Evolutionary conservation across 768 basidiomycete genomes (phyloP).

Genomic region (Gloeostereum incarnatum): DNA sequence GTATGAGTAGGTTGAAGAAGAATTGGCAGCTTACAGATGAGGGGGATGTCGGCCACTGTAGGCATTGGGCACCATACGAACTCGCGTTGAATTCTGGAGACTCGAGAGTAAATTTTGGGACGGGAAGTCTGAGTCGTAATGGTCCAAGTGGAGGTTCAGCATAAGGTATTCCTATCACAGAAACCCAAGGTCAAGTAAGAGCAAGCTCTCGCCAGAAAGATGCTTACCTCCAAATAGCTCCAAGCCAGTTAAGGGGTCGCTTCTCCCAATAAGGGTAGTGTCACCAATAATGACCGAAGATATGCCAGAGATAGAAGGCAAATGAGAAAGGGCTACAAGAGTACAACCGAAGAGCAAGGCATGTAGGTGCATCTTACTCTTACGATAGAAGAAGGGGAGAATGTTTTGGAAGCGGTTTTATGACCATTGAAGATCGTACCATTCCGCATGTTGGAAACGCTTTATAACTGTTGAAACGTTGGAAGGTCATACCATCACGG

Average conservation of each 20-base stretch:
- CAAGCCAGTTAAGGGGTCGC: background rate
- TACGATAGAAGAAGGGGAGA: too few species aligned
- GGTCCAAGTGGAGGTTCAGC: slow-evolving; percentile 21
- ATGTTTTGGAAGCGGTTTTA: too few species aligned
- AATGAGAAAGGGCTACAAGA: too few species aligned
- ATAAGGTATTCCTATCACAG: slow-evolving; percentile 21
- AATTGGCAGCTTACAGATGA: too few species aligned
- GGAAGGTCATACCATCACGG: too few species aligned
- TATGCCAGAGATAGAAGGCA: too few species aligned
- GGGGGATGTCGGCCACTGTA: slow-evolving; percentile 18
- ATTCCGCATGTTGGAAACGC: too few species aligned
- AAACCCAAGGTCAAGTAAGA: background rate
- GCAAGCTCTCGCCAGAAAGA: too few species aligned
- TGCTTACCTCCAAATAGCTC: slow-evolving; percentile 1
- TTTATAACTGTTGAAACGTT: too few species aligned
- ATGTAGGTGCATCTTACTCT: too few species aligned
- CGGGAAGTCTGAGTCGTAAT: slow-evolving; percentile 20
- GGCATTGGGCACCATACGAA: slow-evolving; percentile 22
- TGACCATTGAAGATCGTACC: too few species aligned
- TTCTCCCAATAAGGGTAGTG: background rate
- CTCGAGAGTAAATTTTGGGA: slow-evolving; percentile 17
- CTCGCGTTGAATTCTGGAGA: slow-evolving; percentile 18
- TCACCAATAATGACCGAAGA: slow-evolving; percentile 30
- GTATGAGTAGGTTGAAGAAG: background rate
- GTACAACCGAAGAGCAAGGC: too few species aligned